Base-by-base conservation (phyloP, 2,329 filamentous ascomycete genomes). In the Calonectria honghensis region DNA sequence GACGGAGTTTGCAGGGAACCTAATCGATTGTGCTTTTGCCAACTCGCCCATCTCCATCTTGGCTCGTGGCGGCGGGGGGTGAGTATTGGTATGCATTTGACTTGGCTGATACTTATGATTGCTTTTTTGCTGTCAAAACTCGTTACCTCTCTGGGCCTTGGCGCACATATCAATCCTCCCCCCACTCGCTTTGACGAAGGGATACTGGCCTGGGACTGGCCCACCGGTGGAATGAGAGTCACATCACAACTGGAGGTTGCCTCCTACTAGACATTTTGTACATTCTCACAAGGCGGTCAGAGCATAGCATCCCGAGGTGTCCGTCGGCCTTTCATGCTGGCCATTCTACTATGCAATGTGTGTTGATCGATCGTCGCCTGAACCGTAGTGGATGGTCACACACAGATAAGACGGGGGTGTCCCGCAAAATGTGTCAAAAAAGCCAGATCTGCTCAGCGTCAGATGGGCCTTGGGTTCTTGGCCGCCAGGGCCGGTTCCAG, bases 401-500 rank as follows among this genome's bases (percentile, higher is more conserved):
- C 79, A 79, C 76, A 80, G 79, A 81, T 81, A 79, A 80, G 79
- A 81, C 79, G 78, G 77, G 78, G 76, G 77, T 77, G 80, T 81
- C 80, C 80, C 80, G 80, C 80, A 81, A 81, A 80, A 81, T 77
- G 79, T 81, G 80, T 82, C 80, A 81, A 80, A 59, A 80, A 80
- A 80, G 70, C 74, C 75, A 82, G 80, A 81, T 82, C 80, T 80
- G 75, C 66, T 80, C 75, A 70, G 76, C 76, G 74, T 74, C 77
- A 81, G 79, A 79, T 80, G 73, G 52, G 61, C 69, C 70, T 76
- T 76, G 72, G 74, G 65, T 74, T 76, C 61, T 77, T 64, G 72
- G 72, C 79, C 75, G 75, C 78, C 72, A 68, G 66, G 64, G 70
- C 65, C 39, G 31, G 52, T 35, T 41, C 71, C 76, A 74, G 75